Percentiles rank a stretch among this genome's conserved stretches.
Evolutionary conservation across 2,329 filamentous ascomycete species (phyloP).

Genomic region (Amphichorda felina): DNA sequence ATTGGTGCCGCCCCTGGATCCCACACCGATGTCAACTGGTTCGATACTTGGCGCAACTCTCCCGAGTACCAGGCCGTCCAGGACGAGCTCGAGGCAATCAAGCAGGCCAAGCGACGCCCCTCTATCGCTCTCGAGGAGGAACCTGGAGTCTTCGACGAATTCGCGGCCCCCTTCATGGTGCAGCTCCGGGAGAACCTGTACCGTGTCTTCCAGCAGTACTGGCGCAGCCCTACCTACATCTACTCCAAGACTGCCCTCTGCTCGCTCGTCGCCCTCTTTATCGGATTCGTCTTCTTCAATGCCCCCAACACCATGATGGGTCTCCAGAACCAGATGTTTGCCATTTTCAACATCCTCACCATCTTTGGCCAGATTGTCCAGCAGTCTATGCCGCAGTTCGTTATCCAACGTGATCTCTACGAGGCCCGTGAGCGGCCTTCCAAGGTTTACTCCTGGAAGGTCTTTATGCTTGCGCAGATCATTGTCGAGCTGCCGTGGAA

Average conservation of each 20-base stretch:
- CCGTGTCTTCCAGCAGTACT: conserved; percentile 84
- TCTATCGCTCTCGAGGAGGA: conserved; percentile 13
- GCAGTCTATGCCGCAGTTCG: conserved; percentile 79
- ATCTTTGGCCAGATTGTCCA: conserved; percentile 72
- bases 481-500: conserved; percentile 82
- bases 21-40: conserved; percentile 45
- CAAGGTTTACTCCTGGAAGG: conserved; percentile 75
- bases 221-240: conserved; percentile 81
- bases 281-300: conserved; percentile 71
- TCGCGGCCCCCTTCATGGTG: conserved; percentile 60
- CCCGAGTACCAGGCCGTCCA: conserved; percentile 37
- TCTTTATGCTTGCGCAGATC: conserved; percentile 76
- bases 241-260: conserved; percentile 70
- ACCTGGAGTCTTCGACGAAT: conserved; percentile 52
- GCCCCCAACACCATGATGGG: conserved; percentile 63
- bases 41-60: conserved; percentile 39
- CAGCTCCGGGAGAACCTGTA: conserved; percentile 58
- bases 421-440: conserved; percentile 77
- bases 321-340: conserved; percentile 77
- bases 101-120: conserved; percentile 27
- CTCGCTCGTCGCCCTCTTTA: conserved; percentile 55
- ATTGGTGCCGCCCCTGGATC: conserved; percentile 44
- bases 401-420: conserved; percentile 70
- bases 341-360: conserved; percentile 72
- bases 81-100: conserved; percentile 38